These are phyloP conservation scores for Crithidia bombi DNA, from an alignment of 208 protist genomes.

Conservation along the genomic window DNA sequence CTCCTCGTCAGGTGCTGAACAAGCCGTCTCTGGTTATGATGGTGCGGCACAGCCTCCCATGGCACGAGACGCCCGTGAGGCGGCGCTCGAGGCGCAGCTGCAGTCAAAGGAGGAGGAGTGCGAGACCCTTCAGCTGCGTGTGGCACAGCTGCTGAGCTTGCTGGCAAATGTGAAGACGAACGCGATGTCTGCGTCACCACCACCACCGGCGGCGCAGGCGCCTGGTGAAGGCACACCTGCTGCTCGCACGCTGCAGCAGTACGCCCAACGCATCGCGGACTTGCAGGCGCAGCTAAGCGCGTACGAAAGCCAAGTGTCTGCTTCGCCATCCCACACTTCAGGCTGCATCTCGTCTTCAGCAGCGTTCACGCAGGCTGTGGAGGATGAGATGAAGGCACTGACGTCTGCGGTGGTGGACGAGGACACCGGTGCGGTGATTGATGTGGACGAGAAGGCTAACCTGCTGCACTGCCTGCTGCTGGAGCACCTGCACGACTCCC, in stretches of 20 bases:
- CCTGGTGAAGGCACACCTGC: neutral
- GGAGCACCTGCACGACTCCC: constrained; percentile 49
- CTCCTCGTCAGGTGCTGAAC: no score
- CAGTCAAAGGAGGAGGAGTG: constrained; percentile 35
- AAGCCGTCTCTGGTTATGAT: no score
- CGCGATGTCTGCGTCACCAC: neutral
- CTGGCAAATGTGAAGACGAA: constrained; percentile 13
- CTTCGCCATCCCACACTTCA: neutral
- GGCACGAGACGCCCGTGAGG: neutral
- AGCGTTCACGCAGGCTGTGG: neutral
- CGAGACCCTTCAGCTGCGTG: constrained; percentile 36
- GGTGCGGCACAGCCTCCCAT: neutral
- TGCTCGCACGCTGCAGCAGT: neutral
- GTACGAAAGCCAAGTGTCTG: neutral
- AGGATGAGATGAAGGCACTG: constrained; percentile 38
- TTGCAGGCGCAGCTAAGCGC: constrained; percentile 26
- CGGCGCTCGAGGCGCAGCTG: constrained; percentile 19
- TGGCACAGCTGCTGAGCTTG: constrained; percentile 35
- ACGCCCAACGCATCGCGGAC: constrained; percentile 8
- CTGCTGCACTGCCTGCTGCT: constrained; percentile 66
- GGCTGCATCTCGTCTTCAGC: neutral
- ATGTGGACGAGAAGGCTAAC: constrained; percentile 60
- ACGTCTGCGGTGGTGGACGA: constrained; percentile 56
- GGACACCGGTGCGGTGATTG: constrained; percentile 53
- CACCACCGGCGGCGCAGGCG: neutral